These are phyloP conservation scores for Aurantiochytrium sp. DNA, from an alignment of 108 stramenopile genomes.

Conservation along the genomic window DNA sequence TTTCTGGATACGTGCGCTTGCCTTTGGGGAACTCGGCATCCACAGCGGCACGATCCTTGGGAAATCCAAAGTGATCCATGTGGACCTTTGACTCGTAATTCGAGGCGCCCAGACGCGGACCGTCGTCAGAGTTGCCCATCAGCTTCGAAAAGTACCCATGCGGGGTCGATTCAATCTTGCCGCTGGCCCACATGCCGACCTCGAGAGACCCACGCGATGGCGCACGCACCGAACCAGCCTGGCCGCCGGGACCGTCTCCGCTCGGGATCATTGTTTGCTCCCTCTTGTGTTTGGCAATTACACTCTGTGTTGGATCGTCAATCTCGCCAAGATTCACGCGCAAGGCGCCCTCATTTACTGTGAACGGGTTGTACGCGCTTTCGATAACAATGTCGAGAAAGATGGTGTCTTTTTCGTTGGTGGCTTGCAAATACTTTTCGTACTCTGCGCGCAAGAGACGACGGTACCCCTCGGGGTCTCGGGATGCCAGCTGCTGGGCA, in stretches of 20 bases:
- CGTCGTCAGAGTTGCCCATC: slow-evolving; percentile 11
- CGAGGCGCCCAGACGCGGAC: neutral
- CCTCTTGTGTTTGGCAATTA: neutral
- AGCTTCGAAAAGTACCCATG: slow-evolving; percentile 43
- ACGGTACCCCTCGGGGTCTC: neutral
- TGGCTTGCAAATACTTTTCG: slow-evolving; percentile 34
- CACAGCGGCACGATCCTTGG: neutral
- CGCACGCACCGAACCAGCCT: neutral
- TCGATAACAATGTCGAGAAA: slow-evolving; percentile 49
- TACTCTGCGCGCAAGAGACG: slow-evolving; percentile 3
- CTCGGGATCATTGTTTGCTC: neutral
- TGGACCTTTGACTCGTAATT: neutral
- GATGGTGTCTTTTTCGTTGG: slow-evolving; percentile 38
- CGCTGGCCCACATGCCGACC: slow-evolving; percentile 32
- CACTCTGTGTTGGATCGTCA: slow-evolving; percentile 20
- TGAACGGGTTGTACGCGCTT: slow-evolving; percentile 25
- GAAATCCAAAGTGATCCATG: slow-evolving; percentile 25
- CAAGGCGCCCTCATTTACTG: slow-evolving; percentile 5
- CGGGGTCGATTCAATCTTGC: slow-evolving; percentile 45
- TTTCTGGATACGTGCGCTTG: slow-evolving; percentile 1
- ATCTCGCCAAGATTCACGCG: neutral
- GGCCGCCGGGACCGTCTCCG: neutral
- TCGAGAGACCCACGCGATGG: slow-evolving; percentile 15
- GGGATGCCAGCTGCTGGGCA: neutral
- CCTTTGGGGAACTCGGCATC: slow-evolving; percentile 32